These are phyloP conservation scores for Polytrichum commune DNA, from an alignment of 225 moss, liverwort and hornwort species.

Conservation along the genomic window DNA sequence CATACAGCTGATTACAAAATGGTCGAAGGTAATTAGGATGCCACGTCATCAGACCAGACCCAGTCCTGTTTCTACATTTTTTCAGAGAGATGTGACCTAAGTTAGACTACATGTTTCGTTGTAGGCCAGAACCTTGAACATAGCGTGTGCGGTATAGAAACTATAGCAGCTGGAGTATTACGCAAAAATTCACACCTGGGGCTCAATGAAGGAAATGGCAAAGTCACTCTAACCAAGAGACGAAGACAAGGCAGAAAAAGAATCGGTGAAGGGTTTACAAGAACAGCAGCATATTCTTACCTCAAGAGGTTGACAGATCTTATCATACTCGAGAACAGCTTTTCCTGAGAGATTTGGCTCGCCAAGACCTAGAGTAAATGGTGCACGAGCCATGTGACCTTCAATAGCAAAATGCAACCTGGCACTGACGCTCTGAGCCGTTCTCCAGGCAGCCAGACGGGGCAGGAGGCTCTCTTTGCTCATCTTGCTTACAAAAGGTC, in stretches of 20 bases:
- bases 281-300: constrained; percentile 9
- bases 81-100: too few relatives aligned
- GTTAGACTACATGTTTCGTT: too few relatives aligned
- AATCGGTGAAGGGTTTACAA: neutral
- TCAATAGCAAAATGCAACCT: constrained; percentile 75
- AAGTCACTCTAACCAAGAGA: too few relatives aligned
- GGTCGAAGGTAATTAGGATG: too few relatives aligned
- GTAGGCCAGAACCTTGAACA: too few relatives aligned
- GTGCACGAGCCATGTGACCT: constrained; percentile 67
- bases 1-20: too few relatives aligned
- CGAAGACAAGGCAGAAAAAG: neutral
- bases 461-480: constrained; percentile 67
- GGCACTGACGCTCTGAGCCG: constrained; percentile 53
- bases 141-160: too few relatives aligned
- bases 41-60: too few relatives aligned
- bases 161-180: too few relatives aligned
- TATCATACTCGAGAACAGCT: constrained; percentile 77
- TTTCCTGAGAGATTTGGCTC: constrained; percentile 79
- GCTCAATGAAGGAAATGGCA: too few relatives aligned
- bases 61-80: too few relatives aligned
- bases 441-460: constrained; percentile 70
- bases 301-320: constrained; percentile 56
- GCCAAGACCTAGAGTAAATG: constrained; percentile 75
- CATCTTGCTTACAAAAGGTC: constrained; percentile 28
- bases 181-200: too few relatives aligned